Evolutionary conservation across 2,329 filamentous ascomycete genomes (phyloP), one percentile per base, ranked within the genome.

Genomic region (Penicillium sclerotigenum): DNA sequence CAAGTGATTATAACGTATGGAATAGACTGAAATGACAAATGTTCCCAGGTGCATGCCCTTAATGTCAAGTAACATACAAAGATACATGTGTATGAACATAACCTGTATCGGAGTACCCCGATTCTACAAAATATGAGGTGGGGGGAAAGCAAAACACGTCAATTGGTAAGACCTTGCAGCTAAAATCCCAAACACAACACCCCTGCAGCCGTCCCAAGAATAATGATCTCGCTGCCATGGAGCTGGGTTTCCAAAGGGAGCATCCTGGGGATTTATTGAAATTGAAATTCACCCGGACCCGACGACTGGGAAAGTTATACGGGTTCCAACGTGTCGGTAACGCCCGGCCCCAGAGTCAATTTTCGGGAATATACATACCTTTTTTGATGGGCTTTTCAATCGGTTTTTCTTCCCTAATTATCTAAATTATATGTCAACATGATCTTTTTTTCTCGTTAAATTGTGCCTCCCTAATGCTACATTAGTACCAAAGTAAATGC

Each of bases 241-340:
- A 50, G 37, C 48, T 57, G 59, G 62, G 55, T 55, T 60, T 62
- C 18, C 37, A 51, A 22, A 52, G 37, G 59, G 60, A 56, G 55
- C 57, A 29, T 41, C 41, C 47, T 55, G 54, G 57, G 43, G 36
- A 47, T 58, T 55, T 48, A 51, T 63, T 63, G 26, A 22, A 22
- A 31, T 41, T 41, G 36, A 24, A 50, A 50, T 49, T 54, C 37
- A 34, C 45, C 54, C 47, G 47, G 62, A 62, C 64, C 63, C 62
- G 58, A 56, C 49, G 54, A 55, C 38, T 53, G 47, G 64, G 62
- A 66, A 61, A 56, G 58, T 54, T 54, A 47, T 38, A 56, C 58
- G 56, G 63, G 59, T 61, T 54, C 64, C 64, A 62, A 45, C 28
- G 58, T 43, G 54, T 62, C 64, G 64, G 64, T 59, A 66, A 55